Base-by-base conservation (phyloP, 768 basidiomycete species). In the Calocybe cyanea region DNA sequence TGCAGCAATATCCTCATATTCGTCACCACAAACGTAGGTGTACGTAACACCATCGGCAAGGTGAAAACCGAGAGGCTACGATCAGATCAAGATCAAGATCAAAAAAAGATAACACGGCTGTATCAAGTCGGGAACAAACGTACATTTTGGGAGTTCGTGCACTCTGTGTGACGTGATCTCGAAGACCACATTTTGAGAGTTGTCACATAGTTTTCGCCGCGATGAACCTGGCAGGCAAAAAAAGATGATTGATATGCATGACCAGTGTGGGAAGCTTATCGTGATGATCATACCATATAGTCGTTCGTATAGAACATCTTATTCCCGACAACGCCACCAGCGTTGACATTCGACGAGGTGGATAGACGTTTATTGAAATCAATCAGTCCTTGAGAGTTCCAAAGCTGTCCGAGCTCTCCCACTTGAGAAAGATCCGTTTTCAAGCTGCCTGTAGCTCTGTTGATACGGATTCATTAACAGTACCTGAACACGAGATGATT, bases 251-350 rank as follows among this genome's bases (percentile, higher is more conserved):
- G 11, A 50, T 43, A 10, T 31, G 13, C 23, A 8, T 11, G 37
- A n/a, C 17, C 14, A 7, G 20, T n/a, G 34, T 6, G 34, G 13
- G 11, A 8, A 28, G 38, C 28, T 25, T 13, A 9, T 4, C 20
- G 28, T 20, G 32, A 0, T 46, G 20, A 41, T 45, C 66, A 10
- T 41, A 81, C 84, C 81, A 85, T 82, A 53, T 85, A 85, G 55
- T 87, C 84, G 50, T 77, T 81, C 37, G 71, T 68, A 55, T 72
- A 83, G 60, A 85, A 85, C 74, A 81, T 78, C 11, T 72, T 69
- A 52, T 83, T 85, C 1, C 84, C 83, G 1, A 49, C 31, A 11
- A 84, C 51, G 14, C 60, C 56, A 2, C 82, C 82, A 0, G 71
- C 74, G 52, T 84, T 85, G 10, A 78, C 81, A 52, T 65, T 68